These are phyloP conservation scores for Triglochin maritima DNA, from an alignment of 106 monocot genomes.

Conservation along the genomic window DNA sequence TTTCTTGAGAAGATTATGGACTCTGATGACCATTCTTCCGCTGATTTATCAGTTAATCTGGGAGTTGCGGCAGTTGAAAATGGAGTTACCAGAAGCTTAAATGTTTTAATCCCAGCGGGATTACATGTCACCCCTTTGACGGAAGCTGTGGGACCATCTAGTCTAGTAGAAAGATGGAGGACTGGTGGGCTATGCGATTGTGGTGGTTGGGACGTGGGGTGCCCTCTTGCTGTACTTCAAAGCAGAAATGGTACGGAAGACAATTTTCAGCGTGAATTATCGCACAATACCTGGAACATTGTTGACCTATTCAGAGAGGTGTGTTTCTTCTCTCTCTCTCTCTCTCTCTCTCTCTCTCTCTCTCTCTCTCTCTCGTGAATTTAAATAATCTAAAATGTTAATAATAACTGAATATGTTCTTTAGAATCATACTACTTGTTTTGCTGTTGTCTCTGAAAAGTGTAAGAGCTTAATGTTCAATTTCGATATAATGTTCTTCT, in stretches of 20 bases:
- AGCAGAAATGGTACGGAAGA: constrained; percentile 1
- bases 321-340: neutral
- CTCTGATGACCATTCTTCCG: constrained; percentile 2
- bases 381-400: neutral
- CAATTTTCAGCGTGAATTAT: constrained; percentile 5
- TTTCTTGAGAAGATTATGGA: constrained; percentile 40
- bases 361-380: neutral
- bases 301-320: constrained; percentile 58
- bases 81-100: constrained; percentile 10
- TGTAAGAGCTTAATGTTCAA: neutral
- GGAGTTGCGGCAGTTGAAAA: neutral
- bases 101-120: constrained; percentile 50
- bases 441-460: neutral
- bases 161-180: constrained; percentile 71
- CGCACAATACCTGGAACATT: constrained; percentile 10
- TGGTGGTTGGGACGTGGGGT: constrained; percentile 91
- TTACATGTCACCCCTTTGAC: constrained; percentile 46
- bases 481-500: neutral
- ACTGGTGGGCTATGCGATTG: constrained; percentile 73
- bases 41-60: constrained; percentile 1
- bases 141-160: constrained; percentile 32
- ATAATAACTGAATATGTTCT: neutral
- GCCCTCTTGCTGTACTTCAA: constrained; percentile 56
- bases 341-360: constrained; percentile 1
- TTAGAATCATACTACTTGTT: neutral